Conservation (phyloP, 1,139 yeast genomes). For the Zygosaccharomyces pseudobailii region DNA sequence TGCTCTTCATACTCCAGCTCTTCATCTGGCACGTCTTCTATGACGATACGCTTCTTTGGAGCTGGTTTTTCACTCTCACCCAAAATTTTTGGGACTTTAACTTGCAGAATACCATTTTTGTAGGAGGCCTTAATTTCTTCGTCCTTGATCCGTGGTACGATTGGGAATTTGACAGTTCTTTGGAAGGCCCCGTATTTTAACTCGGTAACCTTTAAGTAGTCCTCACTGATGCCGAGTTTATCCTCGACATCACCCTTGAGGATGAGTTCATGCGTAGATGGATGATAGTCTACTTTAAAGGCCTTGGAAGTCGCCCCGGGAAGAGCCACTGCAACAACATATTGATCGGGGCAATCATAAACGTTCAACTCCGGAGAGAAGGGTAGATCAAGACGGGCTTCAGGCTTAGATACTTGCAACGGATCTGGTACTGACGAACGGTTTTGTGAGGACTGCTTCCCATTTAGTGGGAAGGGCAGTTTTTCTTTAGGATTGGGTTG, state of each 20-base stretch:
- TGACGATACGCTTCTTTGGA: conserved; percentile 40
- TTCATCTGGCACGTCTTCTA: conserved; percentile 41
- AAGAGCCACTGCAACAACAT: conserved; percentile 44
- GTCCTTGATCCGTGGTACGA: conserved; percentile 46
- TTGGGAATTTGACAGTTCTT: conserved; percentile 50
- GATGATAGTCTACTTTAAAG: conserved; percentile 53
- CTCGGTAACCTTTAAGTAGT: conserved; percentile 40
- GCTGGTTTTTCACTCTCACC: conserved; percentile 31
- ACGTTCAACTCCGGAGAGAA: conserved; percentile 54
- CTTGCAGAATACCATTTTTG: conserved; percentile 46
- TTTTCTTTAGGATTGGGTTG: conserved; percentile 14
- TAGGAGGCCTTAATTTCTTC: conserved; percentile 50
- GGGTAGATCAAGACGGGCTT: conserved; percentile 40
- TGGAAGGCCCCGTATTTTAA: conserved; percentile 50
- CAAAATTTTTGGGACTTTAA: conserved; percentile 44
- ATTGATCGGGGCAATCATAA: conserved; percentile 43
- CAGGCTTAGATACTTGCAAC: conserved; percentile 44
- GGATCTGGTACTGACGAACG: conserved; percentile 39
- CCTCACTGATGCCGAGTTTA: conserved; percentile 34
- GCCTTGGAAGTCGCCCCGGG: conserved; percentile 51
- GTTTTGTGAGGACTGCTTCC: conserved; percentile 28
- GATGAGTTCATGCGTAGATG: conserved; percentile 46
- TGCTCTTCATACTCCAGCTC: conserved; percentile 36
- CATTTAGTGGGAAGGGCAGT: conserved; percentile 13
- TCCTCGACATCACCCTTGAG: conserved; percentile 44